phyloP scores from a whole-genome alignment of 148 eudicot species.

The Nepenthes mirabilis region DNA sequence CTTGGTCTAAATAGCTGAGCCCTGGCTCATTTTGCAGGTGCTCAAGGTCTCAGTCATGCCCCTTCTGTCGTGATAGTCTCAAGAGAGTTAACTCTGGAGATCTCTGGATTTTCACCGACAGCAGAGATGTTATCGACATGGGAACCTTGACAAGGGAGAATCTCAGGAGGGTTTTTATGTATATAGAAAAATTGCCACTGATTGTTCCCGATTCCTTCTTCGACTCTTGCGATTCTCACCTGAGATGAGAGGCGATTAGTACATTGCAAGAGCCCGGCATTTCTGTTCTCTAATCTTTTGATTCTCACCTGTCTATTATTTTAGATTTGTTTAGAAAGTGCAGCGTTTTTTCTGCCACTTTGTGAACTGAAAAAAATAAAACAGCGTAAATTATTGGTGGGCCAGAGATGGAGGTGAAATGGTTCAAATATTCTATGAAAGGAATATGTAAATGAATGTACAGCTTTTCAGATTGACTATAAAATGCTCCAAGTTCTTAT shows the following conservation, averaged over 20 bases:
- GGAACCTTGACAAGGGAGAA: slow-evolving; percentile 55
- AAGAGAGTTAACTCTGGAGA: slow-evolving; percentile 87
- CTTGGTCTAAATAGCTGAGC: too few species aligned
- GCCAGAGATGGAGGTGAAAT: slow-evolving; percentile 21
- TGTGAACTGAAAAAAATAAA: slow-evolving; percentile 12
- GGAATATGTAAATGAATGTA: slow-evolving; percentile 51
- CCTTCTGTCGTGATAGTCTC: slow-evolving; percentile 86
- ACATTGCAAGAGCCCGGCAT: neutral
- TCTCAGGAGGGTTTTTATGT: slow-evolving; percentile 79
- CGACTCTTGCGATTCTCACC: slow-evolving; percentile 71
- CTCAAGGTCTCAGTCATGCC: slow-evolving; percentile 83
- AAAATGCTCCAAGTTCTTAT: too few species aligned
- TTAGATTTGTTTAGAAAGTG: slow-evolving; percentile 20
- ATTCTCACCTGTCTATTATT: slow-evolving; percentile 3
- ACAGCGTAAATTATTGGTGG: slow-evolving; percentile 15
- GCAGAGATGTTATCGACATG: slow-evolving; percentile 59
- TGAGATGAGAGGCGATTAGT: slow-evolving; percentile 33
- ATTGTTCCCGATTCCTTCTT: slow-evolving; percentile 65
- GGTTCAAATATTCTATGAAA: slow-evolving; percentile 23
- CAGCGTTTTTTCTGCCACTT: slow-evolving; percentile 12
- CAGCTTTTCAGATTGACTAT: slow-evolving; percentile 13
- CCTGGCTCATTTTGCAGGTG: slow-evolving; percentile 49
- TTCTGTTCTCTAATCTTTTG: neutral
- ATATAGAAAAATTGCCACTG: slow-evolving; percentile 80
- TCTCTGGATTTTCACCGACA: slow-evolving; percentile 74